Conservation (phyloP, 2,329 filamentous ascomycete species). For the Colletotrichum sp. region DNA sequence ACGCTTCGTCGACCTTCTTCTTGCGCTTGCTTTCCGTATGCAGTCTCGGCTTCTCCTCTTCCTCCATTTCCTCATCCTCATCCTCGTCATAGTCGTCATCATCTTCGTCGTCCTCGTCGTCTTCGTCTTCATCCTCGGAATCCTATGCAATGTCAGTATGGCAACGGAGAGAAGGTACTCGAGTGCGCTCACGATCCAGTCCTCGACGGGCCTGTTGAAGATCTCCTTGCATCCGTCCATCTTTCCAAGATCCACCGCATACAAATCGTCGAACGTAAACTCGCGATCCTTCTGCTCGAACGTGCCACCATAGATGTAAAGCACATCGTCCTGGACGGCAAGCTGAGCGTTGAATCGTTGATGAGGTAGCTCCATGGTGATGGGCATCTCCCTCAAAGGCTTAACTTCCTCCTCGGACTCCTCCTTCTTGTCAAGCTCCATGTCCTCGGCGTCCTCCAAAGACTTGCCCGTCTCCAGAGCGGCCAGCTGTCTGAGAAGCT, state of each 20-base stretch:
- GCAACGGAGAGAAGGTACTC: conserved; percentile 33
- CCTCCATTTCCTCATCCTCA: conserved; percentile 55
- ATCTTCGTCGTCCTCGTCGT: conserved; percentile 60
- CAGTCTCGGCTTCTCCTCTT: conserved; percentile 44
- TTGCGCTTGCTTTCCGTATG: conserved; percentile 61
- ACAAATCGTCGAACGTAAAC: conserved; percentile 95
- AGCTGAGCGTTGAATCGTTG: conserved; percentile 89
- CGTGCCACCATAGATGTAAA: conserved; percentile 95
- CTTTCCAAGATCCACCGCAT: conserved; percentile 92
- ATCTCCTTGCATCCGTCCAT: conserved; percentile 93
- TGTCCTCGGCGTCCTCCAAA: conserved; percentile 56
- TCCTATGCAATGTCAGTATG: conserved; percentile 43
- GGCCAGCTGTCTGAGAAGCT: conserved; percentile 84
- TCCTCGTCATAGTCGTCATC: conserved; percentile 58
- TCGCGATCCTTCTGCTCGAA: conserved; percentile 95
- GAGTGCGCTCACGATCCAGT: conserved; percentile 72
- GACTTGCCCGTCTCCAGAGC: conserved; percentile 79
- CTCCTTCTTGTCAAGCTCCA: conserved; percentile 53
- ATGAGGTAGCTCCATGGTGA: conserved; percentile 86
- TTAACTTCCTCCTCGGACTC: conserved; percentile 61
- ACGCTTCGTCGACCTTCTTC: conserved; percentile 54
- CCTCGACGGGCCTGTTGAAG: conserved; percentile 81
- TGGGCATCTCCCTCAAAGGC: conserved; percentile 65
- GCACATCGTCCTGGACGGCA: conserved; percentile 87
- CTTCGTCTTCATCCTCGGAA: conserved; percentile 64